Evolutionary conservation across 495 filamentous ascomycete genomes (phyloP), one percentile per base, ranked within the genome.

Genomic region (Trichocladium uniseriatum): DNA sequence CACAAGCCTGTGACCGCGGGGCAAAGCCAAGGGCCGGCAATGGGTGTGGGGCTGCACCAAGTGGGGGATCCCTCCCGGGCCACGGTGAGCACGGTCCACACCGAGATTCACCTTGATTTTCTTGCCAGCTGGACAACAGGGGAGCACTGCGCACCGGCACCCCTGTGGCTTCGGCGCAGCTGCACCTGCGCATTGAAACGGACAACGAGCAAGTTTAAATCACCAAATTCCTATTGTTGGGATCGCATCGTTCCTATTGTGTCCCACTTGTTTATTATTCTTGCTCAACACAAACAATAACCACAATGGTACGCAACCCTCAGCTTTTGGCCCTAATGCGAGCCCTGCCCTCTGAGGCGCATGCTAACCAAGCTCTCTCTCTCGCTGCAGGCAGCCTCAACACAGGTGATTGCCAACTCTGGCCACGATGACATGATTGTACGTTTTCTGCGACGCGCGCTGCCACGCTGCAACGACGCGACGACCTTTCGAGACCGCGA

Each of bases 341-440:
- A 11, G n/a, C 29, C n/a, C 38, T 34, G 7, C 15, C 9, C 21
- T 43, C 10, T 29, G 40, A n/a, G n/a, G 18, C 40, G 3, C 9
- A 27, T 43, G 45, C 46, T 51, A 48, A 54, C 39, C 39, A 45
- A 40, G 28, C 28, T 27, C 19, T 32, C 7, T 5, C 10, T 29
- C 42, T 18, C 31, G 36, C 19, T 38, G 16, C 49, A 63, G 62
- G 46, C 62, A 43, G 57, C 62, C 51, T 55, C 60, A 48, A 52
- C 64, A 2, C 64, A 67, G 32, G 58, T 67, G 29, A 67, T 67
- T 38, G 56, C 60, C 50, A 67, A 67, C 53, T 58, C 64, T 48
- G 64, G 87, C 63, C 92, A 98, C 71, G 94, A 97, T 83, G 91
- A 95, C 67, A 97, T 98, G 90, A 96, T 98, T 76, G 91, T 97